Evolutionary conservation across 306 rosid species (phyloP), one percentile per base, ranked within the genome.

Genomic region (Pyrus betulifolia): DNA sequence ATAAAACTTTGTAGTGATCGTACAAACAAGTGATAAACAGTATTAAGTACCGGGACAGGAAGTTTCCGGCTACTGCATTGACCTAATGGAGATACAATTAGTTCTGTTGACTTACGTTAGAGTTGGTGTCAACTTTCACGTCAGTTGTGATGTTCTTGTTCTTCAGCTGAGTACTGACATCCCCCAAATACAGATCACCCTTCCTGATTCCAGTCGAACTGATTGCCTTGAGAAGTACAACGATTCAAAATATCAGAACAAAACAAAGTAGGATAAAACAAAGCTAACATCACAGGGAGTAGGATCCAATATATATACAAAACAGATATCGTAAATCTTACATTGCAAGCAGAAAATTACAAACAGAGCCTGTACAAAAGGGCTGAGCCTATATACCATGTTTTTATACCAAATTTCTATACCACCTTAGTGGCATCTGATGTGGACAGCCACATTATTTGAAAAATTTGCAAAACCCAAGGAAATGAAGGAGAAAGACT

Each of bases 141-240:
- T 89, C 96, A 21, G 98, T 88, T 4, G 98, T 95, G 90, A 95
- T 87, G 84, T 95, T 92, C 83, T 95, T 95, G 90, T 89, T 90
- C 96, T 89, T 92, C 74, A 95, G 73, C 90, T 90, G 89, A 45
- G 92, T 89, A 84, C 81, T 92, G 38, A 92, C 85, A 82, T 90
- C 97, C 0, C 96, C 93, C 86, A 92, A 68, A 83, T 85, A 81
- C n/a, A 76, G 10, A 51, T 92, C 97, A 19, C 93, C 97, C 69
- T 90, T 95, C 93, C 75, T 90, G 21, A 86, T 19, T 82, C 97
- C 98, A 76, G 91, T 84, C 30, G 97, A 91, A 78, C 91, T 83
- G 80, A 95, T 88, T 77, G 91, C 93, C 98, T 94, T 76, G 67
- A 72, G 11, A 65, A 69, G 15, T 25, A 35, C 23, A 82, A 75